phyloP scores from a whole-genome alignment of 768 basidiomycete genomes.

The Psilocybe sp. region DNA sequence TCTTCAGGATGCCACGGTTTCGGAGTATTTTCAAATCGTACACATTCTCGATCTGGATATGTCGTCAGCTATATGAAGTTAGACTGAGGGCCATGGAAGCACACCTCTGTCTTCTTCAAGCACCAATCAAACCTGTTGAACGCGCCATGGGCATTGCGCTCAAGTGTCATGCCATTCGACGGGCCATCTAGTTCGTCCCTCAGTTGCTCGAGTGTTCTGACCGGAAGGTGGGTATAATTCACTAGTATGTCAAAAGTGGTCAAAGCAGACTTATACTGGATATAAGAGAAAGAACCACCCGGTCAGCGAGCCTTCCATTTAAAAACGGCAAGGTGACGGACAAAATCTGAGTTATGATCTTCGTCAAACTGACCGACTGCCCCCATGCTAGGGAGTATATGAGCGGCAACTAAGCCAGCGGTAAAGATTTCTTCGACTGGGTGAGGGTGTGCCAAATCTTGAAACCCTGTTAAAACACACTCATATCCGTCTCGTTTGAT shows the following conservation, averaged over 20 bases:
- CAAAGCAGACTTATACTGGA: slow-evolving; percentile 9
- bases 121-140: slow-evolving; percentile 11
- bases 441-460: slow-evolving; percentile 5
- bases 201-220: slow-evolving; percentile 3
- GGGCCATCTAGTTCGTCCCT: slow-evolving; percentile 1
- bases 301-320: neutral
- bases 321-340: slow-evolving; percentile 1
- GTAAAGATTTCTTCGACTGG: neutral
- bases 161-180: slow-evolving; percentile 11
- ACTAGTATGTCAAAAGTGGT: slow-evolving; percentile 10
- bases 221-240: slow-evolving; percentile 7
- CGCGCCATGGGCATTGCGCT: neutral
- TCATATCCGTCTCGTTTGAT: slow-evolving; percentile 10
- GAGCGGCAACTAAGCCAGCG: neutral
- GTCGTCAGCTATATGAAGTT: neutral
- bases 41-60: slow-evolving; percentile 4
- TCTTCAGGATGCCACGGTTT: neutral
- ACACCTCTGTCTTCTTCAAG: slow-evolving; percentile 8
- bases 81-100: neutral
- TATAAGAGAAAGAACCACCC: neutral
- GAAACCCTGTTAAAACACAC: slow-evolving; percentile 11
- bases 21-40: slow-evolving; percentile 8
- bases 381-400: slow-evolving; percentile 9
- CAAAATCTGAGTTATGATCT: slow-evolving; percentile 6
- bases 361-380: slow-evolving; percentile 4